Percentiles rank a stretch among this genome's conserved stretches.
These are phyloP conservation scores for Phytophthora cryptogea DNA, from an alignment of 352 stramenopile species.

Conservation along the genomic window DNA sequence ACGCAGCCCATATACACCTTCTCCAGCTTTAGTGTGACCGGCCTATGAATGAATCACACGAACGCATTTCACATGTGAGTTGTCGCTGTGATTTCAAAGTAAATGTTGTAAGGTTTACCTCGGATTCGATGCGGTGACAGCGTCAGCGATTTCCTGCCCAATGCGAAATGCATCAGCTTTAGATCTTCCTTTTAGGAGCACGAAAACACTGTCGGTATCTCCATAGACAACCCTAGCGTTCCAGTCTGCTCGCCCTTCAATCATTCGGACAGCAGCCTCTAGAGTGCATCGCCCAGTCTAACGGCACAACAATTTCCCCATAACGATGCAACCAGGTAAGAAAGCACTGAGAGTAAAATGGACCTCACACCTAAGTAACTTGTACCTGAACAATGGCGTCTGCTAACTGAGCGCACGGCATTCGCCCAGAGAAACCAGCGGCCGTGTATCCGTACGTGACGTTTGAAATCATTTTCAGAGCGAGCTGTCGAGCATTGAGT, in stretches of 20 bases:
- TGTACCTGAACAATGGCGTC: conserved; percentile 98
- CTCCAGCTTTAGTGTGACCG: conserved; percentile 83
- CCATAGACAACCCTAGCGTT: conserved; percentile 95
- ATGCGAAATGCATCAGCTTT: conserved; percentile 95
- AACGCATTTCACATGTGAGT: background rate
- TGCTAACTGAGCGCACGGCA: conserved; percentile 95
- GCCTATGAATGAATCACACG: conserved; percentile 32
- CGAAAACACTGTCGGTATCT: conserved; percentile 99
- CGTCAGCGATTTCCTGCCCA: conserved; percentile 89
- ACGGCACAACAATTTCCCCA: conserved; percentile 6
- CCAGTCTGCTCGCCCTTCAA: conserved; percentile 85
- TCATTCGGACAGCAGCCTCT: conserved; percentile 92
- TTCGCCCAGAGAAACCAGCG: conserved; percentile 97
- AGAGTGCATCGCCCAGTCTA: conserved; percentile 91
- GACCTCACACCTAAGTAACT: background rate
- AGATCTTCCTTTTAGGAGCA: conserved; percentile 94
- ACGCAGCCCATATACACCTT: conserved; percentile 94
- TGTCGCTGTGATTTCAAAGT: background rate
- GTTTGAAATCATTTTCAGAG: conserved; percentile 99
- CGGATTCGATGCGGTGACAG: conserved; percentile 87
- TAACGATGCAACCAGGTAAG: conserved; percentile 1
- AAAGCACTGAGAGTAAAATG: background rate
- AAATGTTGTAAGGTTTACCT: conserved; percentile 34
- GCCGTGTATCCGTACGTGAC: conserved; percentile 99
- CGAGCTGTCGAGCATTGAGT: conserved; percentile 86